phyloP scores from a whole-genome alignment of 495 filamentous ascomycete genomes.

The Echria macrotheca region DNA sequence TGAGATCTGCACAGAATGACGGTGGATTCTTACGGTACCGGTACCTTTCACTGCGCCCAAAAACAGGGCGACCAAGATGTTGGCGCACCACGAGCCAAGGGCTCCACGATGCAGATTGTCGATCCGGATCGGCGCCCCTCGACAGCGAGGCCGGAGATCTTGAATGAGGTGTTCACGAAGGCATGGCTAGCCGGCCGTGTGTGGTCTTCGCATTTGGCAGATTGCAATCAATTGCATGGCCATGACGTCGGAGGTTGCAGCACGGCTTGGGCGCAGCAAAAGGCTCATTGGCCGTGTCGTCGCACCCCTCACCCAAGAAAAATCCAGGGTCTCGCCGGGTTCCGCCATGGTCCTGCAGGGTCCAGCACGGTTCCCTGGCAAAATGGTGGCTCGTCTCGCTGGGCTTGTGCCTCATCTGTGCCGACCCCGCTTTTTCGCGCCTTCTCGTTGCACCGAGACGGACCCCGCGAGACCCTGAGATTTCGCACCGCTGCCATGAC shows the following conservation, averaged over 20 bases:
- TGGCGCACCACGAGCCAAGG: neutral
- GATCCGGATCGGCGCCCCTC: constrained; percentile 2
- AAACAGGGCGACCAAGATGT: neutral
- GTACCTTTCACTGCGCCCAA: no score
- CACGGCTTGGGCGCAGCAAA: neutral
- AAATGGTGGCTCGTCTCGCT: neutral
- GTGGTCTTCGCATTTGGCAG: no score
- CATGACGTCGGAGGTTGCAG: constrained; percentile 15
- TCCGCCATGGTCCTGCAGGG: constrained; percentile 2
- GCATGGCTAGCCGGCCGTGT: no score
- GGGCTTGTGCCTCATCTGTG: constrained; percentile 1
- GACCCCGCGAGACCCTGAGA: constrained; percentile 4
- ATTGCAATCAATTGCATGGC: constrained; percentile 5
- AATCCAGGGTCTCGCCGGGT: constrained; percentile 2
- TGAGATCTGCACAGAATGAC: no score
- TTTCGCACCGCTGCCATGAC: neutral
- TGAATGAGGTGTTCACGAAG: no score
- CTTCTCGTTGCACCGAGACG: neutral
- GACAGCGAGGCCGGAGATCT: neutral
- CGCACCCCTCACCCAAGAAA: neutral
- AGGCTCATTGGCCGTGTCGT: neutral
- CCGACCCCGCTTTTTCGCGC: constrained; percentile 1
- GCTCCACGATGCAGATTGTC: neutral
- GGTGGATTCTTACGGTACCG: no score
- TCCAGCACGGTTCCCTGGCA: constrained; percentile 3